Conservation (phyloP, 345 rosid genomes). For the Eucalyptus regnans region DNA sequence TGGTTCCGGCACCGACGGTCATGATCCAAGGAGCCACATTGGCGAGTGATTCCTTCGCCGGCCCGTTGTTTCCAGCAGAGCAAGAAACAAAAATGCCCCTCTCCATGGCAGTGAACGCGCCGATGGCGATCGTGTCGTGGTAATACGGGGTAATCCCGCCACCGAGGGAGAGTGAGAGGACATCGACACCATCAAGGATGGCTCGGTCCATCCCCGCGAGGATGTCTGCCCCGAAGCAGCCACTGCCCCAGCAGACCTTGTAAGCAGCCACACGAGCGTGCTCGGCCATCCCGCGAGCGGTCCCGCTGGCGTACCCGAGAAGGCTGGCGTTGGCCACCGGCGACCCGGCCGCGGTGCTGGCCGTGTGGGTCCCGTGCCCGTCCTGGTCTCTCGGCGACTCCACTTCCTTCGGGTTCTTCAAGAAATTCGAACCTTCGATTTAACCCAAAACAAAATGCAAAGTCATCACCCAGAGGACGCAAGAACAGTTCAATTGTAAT, state of each 20-base stretch:
- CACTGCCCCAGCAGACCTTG: constrained; percentile 74
- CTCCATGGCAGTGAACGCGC: constrained; percentile 68
- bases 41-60: constrained; percentile 37
- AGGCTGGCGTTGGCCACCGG: constrained; percentile 60
- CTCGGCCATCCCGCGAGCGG: constrained; percentile 75
- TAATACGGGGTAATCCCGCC: constrained; percentile 67
- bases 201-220: constrained; percentile 89
- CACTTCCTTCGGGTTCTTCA: constrained; percentile 23
- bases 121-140: constrained; percentile 66
- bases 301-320: constrained; percentile 76
- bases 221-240: constrained; percentile 78
- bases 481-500: not conserved
- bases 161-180: constrained; percentile 80
- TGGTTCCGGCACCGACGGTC: constrained; percentile 90
- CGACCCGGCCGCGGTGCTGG: constrained; percentile 76
- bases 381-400: constrained; percentile 71
- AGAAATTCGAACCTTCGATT: constrained; percentile 14
- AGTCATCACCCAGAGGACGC: not conserved
- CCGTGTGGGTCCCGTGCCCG: constrained; percentile 91
- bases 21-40: constrained; percentile 92
- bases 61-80: constrained; percentile 87
- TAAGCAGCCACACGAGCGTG: constrained; percentile 67
- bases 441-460: not conserved
- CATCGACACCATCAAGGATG: constrained; percentile 73
- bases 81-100: constrained; percentile 76